phyloP scores from a whole-genome alignment of 441 rosid genomes.

The Dalechampia spathulata region DNA sequence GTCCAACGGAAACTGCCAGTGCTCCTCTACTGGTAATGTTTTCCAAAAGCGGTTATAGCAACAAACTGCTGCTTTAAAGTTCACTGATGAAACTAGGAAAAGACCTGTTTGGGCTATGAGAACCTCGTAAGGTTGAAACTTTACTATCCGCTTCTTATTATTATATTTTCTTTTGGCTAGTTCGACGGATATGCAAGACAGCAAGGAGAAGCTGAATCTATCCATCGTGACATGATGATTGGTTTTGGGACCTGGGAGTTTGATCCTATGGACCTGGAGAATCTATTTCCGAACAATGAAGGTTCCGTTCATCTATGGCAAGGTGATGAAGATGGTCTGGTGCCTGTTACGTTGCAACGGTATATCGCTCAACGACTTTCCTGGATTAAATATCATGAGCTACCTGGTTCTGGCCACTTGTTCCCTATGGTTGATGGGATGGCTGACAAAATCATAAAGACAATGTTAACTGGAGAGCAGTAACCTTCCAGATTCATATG shows the following conservation, averaged over 20 bases:
- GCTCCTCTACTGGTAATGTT: too few species aligned
- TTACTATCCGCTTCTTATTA: not conserved
- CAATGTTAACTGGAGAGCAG: too few species aligned
- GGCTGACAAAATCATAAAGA: too few species aligned
- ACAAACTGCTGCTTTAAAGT: too few species aligned
- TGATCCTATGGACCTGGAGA: slow-evolving; percentile 55
- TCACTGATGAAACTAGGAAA: too few species aligned
- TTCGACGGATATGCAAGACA: too few species aligned
- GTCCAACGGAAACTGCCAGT: not conserved
- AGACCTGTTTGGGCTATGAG: too few species aligned
- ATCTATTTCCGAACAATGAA: slow-evolving; percentile 48
- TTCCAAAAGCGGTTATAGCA: too few species aligned
- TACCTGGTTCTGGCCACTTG: slow-evolving; percentile 57
- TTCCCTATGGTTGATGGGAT: slow-evolving; percentile 35
- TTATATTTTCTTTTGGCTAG: not conserved
- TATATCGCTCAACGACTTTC: slow-evolving; percentile 51
- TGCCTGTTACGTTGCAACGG: slow-evolving; percentile 58
- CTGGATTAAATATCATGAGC: slow-evolving; percentile 73
- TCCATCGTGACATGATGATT: slow-evolving; percentile 47
- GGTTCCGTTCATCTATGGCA: slow-evolving; percentile 76
- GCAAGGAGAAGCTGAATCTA: slow-evolving; percentile 69
- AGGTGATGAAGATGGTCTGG: slow-evolving; percentile 55
- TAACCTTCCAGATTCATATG: too few species aligned
- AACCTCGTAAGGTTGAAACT: too few species aligned
- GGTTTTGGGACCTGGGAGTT: slow-evolving; percentile 72